Conservation (phyloP, 225 moss, liverwort and hornwort species). For the Pleurozium schreberi region DNA sequence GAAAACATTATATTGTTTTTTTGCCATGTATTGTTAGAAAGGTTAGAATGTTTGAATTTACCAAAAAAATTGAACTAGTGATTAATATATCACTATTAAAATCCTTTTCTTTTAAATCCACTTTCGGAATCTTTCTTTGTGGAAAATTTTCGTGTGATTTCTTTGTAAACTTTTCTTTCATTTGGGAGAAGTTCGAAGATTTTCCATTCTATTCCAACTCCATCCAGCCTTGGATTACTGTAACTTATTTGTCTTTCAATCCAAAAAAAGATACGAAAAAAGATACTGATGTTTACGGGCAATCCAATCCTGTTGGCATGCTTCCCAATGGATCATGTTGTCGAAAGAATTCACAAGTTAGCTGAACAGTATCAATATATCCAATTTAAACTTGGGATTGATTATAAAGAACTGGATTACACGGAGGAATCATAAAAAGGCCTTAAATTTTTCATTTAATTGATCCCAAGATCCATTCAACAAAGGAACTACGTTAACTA, state of each 20-base stretch:
- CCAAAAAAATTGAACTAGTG: rapidly evolving
- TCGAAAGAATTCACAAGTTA: neutral
- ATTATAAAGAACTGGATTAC: neutral
- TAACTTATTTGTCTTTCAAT: neutral
- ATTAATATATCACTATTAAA: no score
- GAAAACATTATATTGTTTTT: neutral
- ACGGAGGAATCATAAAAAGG: neutral
- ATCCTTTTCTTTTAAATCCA: neutral
- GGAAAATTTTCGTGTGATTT: neutral
- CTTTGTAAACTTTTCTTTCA: neutral
- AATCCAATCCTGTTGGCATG: neutral
- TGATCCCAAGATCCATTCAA: neutral
- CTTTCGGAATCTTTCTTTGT: no score
- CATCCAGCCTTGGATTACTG: neutral
- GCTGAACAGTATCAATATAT: neutral
- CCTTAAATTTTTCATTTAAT: neutral
- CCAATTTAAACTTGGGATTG: neutral
- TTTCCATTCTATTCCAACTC: neutral
- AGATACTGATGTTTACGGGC: neutral
- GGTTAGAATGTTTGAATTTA: neutral
- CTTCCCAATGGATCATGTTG: no score
- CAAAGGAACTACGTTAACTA: neutral
- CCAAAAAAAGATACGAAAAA: neutral
- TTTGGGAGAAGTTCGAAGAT: neutral
- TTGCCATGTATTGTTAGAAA: neutral